Conservation (phyloP, 352 stramenopile species). For the Halophytophthora batemanensis region DNA sequence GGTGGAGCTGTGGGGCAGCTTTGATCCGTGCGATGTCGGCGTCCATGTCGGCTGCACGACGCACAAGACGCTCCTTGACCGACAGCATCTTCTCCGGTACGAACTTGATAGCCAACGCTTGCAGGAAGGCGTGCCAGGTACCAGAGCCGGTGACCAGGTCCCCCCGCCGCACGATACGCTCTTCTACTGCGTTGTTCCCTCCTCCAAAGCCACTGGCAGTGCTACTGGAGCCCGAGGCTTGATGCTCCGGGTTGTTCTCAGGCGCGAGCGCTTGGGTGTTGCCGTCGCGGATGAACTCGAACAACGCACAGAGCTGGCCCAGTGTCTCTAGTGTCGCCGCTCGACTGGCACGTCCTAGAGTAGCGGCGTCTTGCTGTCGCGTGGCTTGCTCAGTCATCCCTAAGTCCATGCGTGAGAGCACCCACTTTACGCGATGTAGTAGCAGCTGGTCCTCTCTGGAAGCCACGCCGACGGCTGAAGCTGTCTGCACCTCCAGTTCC, state of each 20-base stretch:
- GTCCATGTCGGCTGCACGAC: conserved; percentile 41
- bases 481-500: conserved; percentile 52
- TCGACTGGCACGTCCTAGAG: conserved; percentile 4
- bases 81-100: conserved; percentile 57
- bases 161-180: conserved; percentile 18
- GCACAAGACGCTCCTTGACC: conserved; percentile 61
- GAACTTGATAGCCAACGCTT: conserved; percentile 66
- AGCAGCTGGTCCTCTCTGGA: conserved; percentile 57
- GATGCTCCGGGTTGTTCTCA: conserved; percentile 53
- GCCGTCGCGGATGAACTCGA: conserved; percentile 70
- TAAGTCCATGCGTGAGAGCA: conserved; percentile 67
- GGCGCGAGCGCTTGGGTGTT: conserved; percentile 35
- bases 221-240: conserved; percentile 10
- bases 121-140: conserved; percentile 58
- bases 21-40: conserved; percentile 55
- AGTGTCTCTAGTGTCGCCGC: conserved; percentile 17
- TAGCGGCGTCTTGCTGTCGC: conserved; percentile 15
- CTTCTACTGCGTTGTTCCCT: conserved; percentile 3
- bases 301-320: conserved; percentile 67
- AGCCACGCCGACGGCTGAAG: conserved; percentile 15
- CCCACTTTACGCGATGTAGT: conserved; percentile 73
- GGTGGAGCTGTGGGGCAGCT: conserved; percentile 57
- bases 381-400: conserved; percentile 10
- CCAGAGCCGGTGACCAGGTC: conserved; percentile 41
- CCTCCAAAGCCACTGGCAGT: conserved; percentile 3